Evolutionary conservation across 2,329 filamentous ascomycete species (phyloP), one percentile per base, ranked within the genome.

Genomic region (Pestalotiopsis sp.): DNA sequence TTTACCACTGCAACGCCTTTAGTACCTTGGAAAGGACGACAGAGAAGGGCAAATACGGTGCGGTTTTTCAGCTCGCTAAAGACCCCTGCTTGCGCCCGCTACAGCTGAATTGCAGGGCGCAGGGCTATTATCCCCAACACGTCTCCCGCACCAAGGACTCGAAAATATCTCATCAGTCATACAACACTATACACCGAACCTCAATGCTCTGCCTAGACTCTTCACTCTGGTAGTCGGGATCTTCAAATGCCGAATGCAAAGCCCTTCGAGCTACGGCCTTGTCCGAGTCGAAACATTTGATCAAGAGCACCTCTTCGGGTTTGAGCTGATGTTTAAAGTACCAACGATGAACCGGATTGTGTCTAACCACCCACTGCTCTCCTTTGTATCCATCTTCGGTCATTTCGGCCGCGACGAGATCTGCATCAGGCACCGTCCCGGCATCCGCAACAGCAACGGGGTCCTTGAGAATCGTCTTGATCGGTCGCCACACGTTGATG

Each of bases 241-340:
- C 82, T 63, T 81, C 79, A 78, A 90, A 89, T 0, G 87, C 85
- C 38, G 82, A 83, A 73, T 90, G 87, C 39, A 86, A 84, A 20
- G 85, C 82, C 20, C 86, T 77, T 2, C 86, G 81, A 6, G 86
- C 84, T n/a, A 84, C 85, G 71, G 82, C 81, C 39, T 76, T 74
- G 73, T 85, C 83, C 4, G 83, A 85, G 77, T 90, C 88, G 74
- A 85, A 89, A 71, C 86, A 88, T 74, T 89, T 90, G 75, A 90
- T 87, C 62, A 90, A 75, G 14, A 86, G 80, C 2, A 85, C 83
- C 74, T 90, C 82, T 39, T 83, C 81, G 0, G 86, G 85, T 4
- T 77, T 79, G 78, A 87, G 85, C 1, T 73, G 76, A 71, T 82
- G 81, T 68, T 86, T 81, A 76, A 83, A 89, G 72, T 84, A 84